Base-by-base conservation (phyloP, 345 rosid species). In the Eucalyptus curtisii region DNA sequence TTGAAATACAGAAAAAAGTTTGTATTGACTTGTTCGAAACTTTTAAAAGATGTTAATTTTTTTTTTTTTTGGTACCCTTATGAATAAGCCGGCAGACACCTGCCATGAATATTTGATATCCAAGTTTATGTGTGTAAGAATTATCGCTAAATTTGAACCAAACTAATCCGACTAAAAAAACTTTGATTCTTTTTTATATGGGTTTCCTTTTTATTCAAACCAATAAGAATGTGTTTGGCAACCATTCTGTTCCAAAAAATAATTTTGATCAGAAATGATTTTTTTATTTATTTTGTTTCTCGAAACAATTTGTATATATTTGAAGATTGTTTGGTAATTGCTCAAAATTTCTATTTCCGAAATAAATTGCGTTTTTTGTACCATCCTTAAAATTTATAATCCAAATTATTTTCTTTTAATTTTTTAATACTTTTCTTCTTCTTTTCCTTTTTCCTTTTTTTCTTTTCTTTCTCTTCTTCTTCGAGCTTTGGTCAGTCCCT, bases 321-420 rank as follows among this genome's bases (percentile, higher is more conserved):
- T 52, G 0, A 52, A 52, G 0, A 0, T 2, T 2, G 1, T 19
- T 19, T 19, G 0, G 0, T 52, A 52, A 52, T 0, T 19, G 0
- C 1, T 2, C 0, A 7, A 19, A 52, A 19, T 7, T 52, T 19
- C 4, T 37, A 37, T 37, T 37, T 37, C 40, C 40, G 40, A 37
- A 37, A 37, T 37, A 37, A 37, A 37, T 37, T 37, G 40, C 40
- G 40, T 37, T 4, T 37, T 4, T 37, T 37, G 40, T n/a, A n/a
- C n/a, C n/a, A n/a, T 37, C 4, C 10, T 19, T 3, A 52, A 52
- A 52, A 19, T 52, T 52, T 52, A 0, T 52, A 52, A 52, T 19
- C 24, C 10, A 52, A 52, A 52, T 2, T 7, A 19, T 52, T 52
- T 19, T 52, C 2, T 52, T 52, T 19, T 1, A 52, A 52, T 19